Conservation (phyloP, 768 basidiomycete species). For the Termitomyces sp. region DNA sequence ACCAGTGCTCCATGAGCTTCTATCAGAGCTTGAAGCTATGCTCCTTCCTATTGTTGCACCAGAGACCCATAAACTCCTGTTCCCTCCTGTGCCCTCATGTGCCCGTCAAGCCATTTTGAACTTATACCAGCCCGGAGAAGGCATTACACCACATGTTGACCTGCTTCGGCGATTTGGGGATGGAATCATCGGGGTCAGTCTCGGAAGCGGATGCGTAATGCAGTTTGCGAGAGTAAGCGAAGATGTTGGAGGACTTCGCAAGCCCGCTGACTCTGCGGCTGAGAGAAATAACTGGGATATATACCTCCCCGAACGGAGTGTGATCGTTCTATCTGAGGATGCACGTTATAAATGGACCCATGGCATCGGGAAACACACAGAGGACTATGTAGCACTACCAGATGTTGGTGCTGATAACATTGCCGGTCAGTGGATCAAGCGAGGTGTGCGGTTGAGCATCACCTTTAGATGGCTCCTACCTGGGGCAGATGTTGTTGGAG, state of each 20-base stretch:
- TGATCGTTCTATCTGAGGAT: constrained; percentile 76
- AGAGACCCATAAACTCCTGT: constrained; percentile 55
- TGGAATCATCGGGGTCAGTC: constrained; percentile 85
- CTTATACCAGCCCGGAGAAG: constrained; percentile 84
- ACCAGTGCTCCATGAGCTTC: constrained; percentile 49
- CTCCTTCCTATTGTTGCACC: constrained; percentile 51
- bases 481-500: constrained; percentile 80
- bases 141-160: constrained; percentile 88
- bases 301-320: constrained; percentile 73
- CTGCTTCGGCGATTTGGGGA: constrained; percentile 81
- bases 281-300: constrained; percentile 42
- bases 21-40: constrained; percentile 46
- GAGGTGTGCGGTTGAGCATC: constrained; percentile 69
- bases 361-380: constrained; percentile 66
- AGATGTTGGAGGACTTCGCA: neutral
- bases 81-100: constrained; percentile 44
- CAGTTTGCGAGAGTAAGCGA: constrained; percentile 46
- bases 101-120: constrained; percentile 90
- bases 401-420: constrained; percentile 18
- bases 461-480: constrained; percentile 87
- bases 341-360: constrained; percentile 89
- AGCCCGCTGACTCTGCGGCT: neutral
- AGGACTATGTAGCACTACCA: constrained; percentile 55
- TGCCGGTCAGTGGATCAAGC: constrained; percentile 40
- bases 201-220: constrained; percentile 83